Evolutionary conservation across 73 alveolate species (phyloP).

Genomic region (Tetrahymena thermophila): DNA sequence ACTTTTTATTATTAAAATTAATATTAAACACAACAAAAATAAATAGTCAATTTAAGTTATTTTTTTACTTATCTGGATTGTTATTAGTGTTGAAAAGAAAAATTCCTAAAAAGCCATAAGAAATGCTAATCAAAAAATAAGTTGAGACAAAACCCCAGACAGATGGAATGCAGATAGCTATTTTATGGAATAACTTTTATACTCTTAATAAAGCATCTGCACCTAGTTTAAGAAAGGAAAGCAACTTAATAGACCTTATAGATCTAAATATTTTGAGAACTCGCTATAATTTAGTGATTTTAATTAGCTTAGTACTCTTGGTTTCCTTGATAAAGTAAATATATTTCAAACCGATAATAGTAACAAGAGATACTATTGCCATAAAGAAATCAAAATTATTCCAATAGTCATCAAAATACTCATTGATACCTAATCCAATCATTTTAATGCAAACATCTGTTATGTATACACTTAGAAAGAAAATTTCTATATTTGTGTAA

Average conservation of each 20-base stretch:
- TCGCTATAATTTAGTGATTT: not conserved
- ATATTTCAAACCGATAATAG: not conserved
- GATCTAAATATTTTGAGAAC: not conserved
- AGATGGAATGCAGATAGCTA: not conserved
- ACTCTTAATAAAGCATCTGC: not conserved
- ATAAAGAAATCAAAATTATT: not conserved
- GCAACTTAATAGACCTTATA: not conserved
- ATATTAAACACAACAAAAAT: not conserved
- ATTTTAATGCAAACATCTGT: not conserved
- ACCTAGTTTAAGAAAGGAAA: not conserved
- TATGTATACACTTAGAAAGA: not conserved
- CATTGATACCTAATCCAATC: not conserved
- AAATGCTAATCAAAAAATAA: not conserved
- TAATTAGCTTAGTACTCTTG: not conserved
- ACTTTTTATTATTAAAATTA: not conserved
- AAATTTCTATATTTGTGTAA: not conserved
- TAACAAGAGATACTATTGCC: not conserved
- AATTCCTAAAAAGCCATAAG: not conserved
- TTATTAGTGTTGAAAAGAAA: not conserved
- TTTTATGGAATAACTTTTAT: not conserved
- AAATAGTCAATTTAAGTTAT: too few relatives aligned
- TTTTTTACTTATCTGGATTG: not conserved
- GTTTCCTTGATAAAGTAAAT: not conserved
- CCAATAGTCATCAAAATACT: not conserved
- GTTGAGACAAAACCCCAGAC: not conserved